phyloP scores from a whole-genome alignment of 371 early-diverging fungal genomes.

The Fennellomyces sp. region DNA sequence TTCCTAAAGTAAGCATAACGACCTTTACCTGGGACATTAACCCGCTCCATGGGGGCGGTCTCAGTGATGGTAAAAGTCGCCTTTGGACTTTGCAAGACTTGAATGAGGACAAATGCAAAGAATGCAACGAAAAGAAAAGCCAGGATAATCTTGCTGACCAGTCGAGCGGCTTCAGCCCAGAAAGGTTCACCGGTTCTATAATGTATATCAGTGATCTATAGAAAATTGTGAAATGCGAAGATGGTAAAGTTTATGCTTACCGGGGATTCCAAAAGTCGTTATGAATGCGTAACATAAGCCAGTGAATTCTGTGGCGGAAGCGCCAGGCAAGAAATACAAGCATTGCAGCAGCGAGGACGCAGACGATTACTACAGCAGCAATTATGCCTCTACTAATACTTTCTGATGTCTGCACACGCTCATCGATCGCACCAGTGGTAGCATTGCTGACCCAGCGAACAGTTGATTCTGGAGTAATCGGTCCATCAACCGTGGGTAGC shows the following conservation, averaged over 20 bases:
- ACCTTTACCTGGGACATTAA: constrained; percentile 38
- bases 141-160: constrained; percentile 41
- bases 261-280: constrained; percentile 53
- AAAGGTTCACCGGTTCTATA: constrained; percentile 48
- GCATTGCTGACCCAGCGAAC: neutral
- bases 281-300: constrained; percentile 41
- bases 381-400: constrained; percentile 30
- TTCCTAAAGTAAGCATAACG: no score
- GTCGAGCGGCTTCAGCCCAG: constrained; percentile 52
- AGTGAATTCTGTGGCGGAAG: constrained; percentile 38
- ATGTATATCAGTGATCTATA: neutral
- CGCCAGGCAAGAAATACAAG: constrained; percentile 46
- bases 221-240: neutral
- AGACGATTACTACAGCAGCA: constrained; percentile 45
- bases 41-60: constrained; percentile 19
- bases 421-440: constrained; percentile 23
- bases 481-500: constrained; percentile 17
- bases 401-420: neutral
- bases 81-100: constrained; percentile 48
- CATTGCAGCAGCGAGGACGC: constrained; percentile 30
- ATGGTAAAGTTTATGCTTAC: constrained; percentile 13
- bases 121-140: constrained; percentile 42
- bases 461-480: constrained; percentile 21
- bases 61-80: constrained; percentile 41
- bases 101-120: constrained; percentile 48